Conservation (phyloP, 2,329 filamentous ascomycete genomes). For the Hypoxylon sp. region DNA sequence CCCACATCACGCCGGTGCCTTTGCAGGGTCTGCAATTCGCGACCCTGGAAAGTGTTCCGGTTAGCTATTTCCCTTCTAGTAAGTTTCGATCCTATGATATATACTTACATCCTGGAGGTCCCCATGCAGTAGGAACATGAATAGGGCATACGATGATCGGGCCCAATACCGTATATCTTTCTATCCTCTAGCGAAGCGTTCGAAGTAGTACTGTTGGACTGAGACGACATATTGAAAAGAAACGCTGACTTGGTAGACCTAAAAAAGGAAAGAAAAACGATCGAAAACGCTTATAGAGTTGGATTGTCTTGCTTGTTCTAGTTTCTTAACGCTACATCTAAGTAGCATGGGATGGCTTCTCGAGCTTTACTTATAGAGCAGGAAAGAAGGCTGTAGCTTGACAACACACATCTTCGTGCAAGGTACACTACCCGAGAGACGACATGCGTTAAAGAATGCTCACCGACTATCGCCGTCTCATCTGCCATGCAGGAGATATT, state of each 20-base stretch:
- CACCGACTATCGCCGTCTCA: conserved; percentile 5
- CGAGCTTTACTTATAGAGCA: conserved; percentile 5
- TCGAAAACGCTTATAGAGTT: too few species aligned
- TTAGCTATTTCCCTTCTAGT: background rate
- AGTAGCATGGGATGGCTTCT: too few species aligned
- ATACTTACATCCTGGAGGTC: conserved; percentile 26
- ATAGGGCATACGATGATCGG: conserved; percentile 26
- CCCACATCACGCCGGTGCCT: conserved; percentile 31
- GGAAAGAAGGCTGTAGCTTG: background rate
- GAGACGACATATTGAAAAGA: conserved; percentile 19
- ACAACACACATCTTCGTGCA: background rate
- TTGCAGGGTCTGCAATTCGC: conserved; percentile 24
- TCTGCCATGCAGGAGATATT: conserved; percentile 13
- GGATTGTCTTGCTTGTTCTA: too few species aligned
- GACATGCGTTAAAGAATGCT: background rate
- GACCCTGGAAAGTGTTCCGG: conserved; percentile 7
- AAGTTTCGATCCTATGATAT: background rate
- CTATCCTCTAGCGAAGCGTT: conserved; percentile 20
- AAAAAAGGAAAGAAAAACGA: too few species aligned
- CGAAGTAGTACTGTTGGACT: conserved; percentile 10
- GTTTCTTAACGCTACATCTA: too few species aligned
- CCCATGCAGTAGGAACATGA: conserved; percentile 30
- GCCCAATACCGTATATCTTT: conserved; percentile 26
- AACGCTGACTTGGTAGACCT: background rate
- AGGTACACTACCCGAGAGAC: conserved; percentile 11